Evolutionary conservation across 768 basidiomycete genomes (phyloP).

Genomic region (Tylopilus subfusipes): DNA sequence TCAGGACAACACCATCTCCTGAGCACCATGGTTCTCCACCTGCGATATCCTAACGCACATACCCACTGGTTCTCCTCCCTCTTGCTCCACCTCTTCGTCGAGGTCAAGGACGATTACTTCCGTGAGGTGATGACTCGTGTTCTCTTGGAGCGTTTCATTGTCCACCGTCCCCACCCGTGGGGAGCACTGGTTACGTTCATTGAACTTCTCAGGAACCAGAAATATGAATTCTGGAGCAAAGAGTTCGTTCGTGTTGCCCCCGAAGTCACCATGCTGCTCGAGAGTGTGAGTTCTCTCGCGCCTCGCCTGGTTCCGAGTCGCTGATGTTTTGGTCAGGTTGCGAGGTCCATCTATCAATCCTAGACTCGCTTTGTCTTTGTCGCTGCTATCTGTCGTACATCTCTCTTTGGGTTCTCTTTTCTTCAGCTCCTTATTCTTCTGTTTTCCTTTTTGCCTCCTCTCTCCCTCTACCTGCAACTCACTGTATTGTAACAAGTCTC

Average conservation of each 20-base stretch:
- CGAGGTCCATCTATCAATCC: conserved; percentile 71
- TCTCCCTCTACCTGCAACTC: conserved; percentile 43
- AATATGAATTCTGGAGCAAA: conserved; percentile 90
- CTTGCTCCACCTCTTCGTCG: conserved; percentile 81
- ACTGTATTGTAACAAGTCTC: conserved; percentile 81
- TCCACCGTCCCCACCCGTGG: conserved; percentile 95
- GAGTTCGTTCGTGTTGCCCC: conserved; percentile 82
- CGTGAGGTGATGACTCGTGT: conserved; percentile 84
- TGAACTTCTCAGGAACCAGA: conserved; percentile 84
- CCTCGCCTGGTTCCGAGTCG: neutral
- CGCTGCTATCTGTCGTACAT: conserved; percentile 78
- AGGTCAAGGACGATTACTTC: conserved; percentile 73
- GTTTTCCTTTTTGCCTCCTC: conserved; percentile 18
- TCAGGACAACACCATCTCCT: conserved; percentile 93
- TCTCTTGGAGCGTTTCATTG: conserved; percentile 89
- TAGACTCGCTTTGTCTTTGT: conserved; percentile 61
- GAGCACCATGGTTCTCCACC: conserved; percentile 88
- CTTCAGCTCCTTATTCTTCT: conserved; percentile 2
- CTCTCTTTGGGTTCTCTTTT: conserved; percentile 55
- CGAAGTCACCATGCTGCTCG: conserved; percentile 80
- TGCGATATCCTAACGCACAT: conserved; percentile 97
- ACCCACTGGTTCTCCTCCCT: conserved; percentile 97
- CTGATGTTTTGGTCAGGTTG: conserved; percentile 48
- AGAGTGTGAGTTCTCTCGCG: conserved; percentile 56
- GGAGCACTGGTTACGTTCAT: conserved; percentile 92